These are phyloP conservation scores for Zalaria sp. DNA, from an alignment of 2,329 filamentous ascomycete genomes.

Conservation along the genomic window DNA sequence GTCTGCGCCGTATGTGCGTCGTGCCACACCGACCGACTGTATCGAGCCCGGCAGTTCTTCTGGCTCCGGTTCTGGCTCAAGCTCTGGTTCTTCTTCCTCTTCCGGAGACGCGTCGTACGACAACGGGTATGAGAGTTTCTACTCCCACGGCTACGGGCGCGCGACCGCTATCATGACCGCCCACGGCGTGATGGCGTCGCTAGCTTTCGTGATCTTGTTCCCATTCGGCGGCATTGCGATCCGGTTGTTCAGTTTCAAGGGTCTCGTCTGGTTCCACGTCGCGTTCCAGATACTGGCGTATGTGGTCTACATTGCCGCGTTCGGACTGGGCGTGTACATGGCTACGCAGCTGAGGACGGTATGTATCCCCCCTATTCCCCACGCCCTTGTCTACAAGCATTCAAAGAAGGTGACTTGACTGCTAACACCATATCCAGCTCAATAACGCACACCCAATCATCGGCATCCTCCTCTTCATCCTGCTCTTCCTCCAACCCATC, in stretches of 20 bases:
- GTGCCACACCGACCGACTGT: not conserved
- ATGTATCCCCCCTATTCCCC: not conserved
- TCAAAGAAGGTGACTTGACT: not conserved
- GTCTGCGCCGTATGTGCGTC: not conserved
- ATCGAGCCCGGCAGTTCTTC: not conserved
- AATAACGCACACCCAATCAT: constrained; percentile 36
- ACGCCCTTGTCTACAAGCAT: not conserved
- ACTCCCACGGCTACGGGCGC: not conserved
- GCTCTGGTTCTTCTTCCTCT: not conserved
- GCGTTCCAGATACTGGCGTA: constrained; percentile 35
- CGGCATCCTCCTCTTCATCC: constrained; percentile 35
- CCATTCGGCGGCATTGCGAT: constrained; percentile 29
- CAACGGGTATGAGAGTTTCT: not conserved
- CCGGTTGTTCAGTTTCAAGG: constrained; percentile 26
- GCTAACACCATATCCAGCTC: constrained; percentile 12
- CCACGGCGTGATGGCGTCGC: constrained; percentile 27
- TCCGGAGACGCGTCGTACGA: not conserved
- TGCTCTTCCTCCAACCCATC: constrained; percentile 40
- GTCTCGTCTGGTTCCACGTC: constrained; percentile 30
- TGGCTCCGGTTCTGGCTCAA: not conserved
- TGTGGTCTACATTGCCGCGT: constrained; percentile 31
- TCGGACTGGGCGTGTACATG: constrained; percentile 38
- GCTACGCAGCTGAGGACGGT: constrained; percentile 23
- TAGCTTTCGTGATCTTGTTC: constrained; percentile 32
- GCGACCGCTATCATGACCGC: constrained; percentile 16